Evolutionary conservation across 768 basidiomycete genomes (phyloP), one percentile per base, ranked within the genome.

Genomic region (Postia placenta): DNA sequence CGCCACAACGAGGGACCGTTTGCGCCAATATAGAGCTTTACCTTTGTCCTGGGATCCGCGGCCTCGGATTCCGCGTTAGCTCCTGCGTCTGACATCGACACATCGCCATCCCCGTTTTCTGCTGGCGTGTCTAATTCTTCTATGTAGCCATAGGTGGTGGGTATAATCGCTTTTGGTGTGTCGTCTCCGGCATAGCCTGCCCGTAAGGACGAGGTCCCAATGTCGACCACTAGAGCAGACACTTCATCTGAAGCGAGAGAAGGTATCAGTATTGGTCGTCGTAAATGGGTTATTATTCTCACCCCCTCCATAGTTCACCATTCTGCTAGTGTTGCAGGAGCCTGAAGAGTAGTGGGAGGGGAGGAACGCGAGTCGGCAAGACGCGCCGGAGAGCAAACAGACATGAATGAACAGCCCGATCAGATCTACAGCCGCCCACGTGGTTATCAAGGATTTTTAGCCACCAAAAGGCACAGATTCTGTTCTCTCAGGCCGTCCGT

Each of bases 181-280:
- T 98, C 96, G 68, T 98, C 95, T 40, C 96, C 96, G 11, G 96
- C 95, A 66, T 98, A 96, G 46, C 96, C 96, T 11, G 92, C 92
- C 63, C 96, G 85, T 47, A 94, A 71, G 7, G 92, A 87, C 22
- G 87, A 86, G 11, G 88, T 75, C 24, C 96, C 96, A 63, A 98
- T 87, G 71, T 99, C 96, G 30, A 99, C 72, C 20, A 98, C 96
- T 45, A 98, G 73, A 25, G 95, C 96, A 28, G 92, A 87, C n/a
- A 98, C 92, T 71, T 97, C 94, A 64, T 97, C 94, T 96, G 52
- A 11, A 22, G 7, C 38, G 19, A 6, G 9, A 39, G 11, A 5
- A 33, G 30, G 28, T 11, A 23, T 45, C 26, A 45, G 46, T 5
- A 5, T 7, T n/a, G n/a, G 20, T 9, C 39, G 20, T 7, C 39